Evolutionary conservation across 2,329 filamentous ascomycete species (phyloP).

Genomic region (Acephala macrosclerotiorum): DNA sequence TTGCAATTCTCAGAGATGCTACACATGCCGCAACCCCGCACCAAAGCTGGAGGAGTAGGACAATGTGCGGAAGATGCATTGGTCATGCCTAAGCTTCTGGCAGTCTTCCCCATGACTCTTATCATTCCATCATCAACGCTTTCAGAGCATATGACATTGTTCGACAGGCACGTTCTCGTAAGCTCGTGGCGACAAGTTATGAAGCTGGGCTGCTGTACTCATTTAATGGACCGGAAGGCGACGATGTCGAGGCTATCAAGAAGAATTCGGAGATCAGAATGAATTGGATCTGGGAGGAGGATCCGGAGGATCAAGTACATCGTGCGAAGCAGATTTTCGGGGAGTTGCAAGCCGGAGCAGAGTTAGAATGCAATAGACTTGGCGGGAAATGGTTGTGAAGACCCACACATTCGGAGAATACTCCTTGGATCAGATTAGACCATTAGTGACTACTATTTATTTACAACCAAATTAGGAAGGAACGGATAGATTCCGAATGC

Average conservation of each 20-base stretch:
- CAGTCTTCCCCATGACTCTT: not conserved
- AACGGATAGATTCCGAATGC: too few relatives aligned
- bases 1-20: conserved; percentile 7
- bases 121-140: not conserved
- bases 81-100: conserved; percentile 1
- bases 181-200: conserved; percentile 9
- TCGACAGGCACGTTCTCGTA: not conserved
- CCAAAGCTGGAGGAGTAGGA: conserved; percentile 7
- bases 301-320: conserved; percentile 11
- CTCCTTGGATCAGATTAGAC: too few relatives aligned
- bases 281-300: conserved; percentile 13
- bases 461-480: too few relatives aligned
- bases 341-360: not conserved
- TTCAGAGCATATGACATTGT: conserved; percentile 12
- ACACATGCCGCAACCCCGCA: conserved; percentile 9
- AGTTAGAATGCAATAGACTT: too few relatives aligned
- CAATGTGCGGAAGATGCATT: conserved; percentile 14
- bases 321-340: not conserved
- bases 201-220: conserved; percentile 12
- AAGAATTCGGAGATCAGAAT: not conserved
- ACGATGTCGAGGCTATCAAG: conserved; percentile 4
- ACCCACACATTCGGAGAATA: too few relatives aligned
- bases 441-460: too few relatives aligned
- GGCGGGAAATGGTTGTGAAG: too few relatives aligned
- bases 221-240: conserved; percentile 5